A percentile compares a stretch with the other conserved stretches of the same genome.
These are phyloP conservation scores for Mycena galopus DNA, from an alignment of 768 basidiomycete genomes.

Conservation along the genomic window DNA sequence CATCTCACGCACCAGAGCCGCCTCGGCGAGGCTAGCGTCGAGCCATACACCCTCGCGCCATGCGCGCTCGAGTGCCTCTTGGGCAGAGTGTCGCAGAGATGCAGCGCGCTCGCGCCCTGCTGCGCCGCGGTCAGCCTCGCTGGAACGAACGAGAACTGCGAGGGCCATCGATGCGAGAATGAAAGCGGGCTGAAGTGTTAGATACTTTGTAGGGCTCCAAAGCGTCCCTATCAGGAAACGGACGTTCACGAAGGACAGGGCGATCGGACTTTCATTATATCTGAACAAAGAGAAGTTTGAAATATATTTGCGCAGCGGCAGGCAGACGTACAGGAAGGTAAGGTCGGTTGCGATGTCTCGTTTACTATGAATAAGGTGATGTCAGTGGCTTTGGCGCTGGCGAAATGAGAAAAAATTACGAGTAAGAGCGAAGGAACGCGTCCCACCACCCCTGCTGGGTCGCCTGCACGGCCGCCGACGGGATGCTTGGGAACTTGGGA, in stretches of 20 bases:
- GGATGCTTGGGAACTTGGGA: slow-evolving; percentile 27
- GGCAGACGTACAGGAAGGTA: slow-evolving; percentile 20
- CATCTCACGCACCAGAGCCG: slow-evolving; percentile 59
- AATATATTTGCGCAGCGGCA: neutral
- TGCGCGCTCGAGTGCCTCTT: slow-evolving; percentile 57
- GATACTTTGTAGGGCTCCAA: slow-evolving; percentile 51
- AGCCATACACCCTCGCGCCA: slow-evolving; percentile 55
- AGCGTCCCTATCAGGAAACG: slow-evolving; percentile 56
- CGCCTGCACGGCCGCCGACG: slow-evolving; percentile 17
- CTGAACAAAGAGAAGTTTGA: neutral
- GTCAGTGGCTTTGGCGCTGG: neutral
- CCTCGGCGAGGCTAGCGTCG: slow-evolving; percentile 64
- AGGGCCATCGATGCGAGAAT: slow-evolving; percentile 65
- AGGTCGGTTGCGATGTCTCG: slow-evolving; percentile 32
- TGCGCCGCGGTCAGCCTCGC: slow-evolving; percentile 59
- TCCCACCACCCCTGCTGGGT: slow-evolving; percentile 35
- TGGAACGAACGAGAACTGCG: slow-evolving; percentile 63
- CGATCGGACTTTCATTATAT: slow-evolving; percentile 4
- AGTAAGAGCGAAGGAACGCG: slow-evolving; percentile 27
- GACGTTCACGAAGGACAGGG: slow-evolving; percentile 62
- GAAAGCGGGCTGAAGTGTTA: slow-evolving; percentile 63
- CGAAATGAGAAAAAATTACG: neutral
- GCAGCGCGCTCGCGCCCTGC: slow-evolving; percentile 59
- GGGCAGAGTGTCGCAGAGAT: slow-evolving; percentile 59
- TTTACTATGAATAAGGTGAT: neutral